Conservation (phyloP, 805 yeast species). For the Candida dajiaensis region DNA sequence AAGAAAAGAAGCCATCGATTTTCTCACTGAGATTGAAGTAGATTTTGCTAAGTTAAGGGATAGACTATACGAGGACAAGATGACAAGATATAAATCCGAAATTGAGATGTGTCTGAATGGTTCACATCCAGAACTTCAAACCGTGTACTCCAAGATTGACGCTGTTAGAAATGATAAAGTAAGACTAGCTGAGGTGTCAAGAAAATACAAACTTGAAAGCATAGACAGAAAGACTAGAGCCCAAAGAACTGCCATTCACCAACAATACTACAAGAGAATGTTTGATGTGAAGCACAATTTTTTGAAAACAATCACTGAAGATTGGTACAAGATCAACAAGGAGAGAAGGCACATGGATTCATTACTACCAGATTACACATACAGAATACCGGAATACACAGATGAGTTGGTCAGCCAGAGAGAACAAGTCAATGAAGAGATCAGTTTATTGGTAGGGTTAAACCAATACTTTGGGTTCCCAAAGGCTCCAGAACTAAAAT, state of each 20-base stretch:
- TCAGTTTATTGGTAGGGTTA: slow-evolving; percentile 66
- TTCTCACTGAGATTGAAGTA: slow-evolving; percentile 73
- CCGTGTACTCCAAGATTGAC: slow-evolving; percentile 65
- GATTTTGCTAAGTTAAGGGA: slow-evolving; percentile 86
- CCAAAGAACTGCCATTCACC: slow-evolving; percentile 73
- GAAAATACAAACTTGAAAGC: slow-evolving; percentile 66
- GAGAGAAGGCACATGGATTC: slow-evolving; percentile 82
- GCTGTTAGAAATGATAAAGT: slow-evolving; percentile 69
- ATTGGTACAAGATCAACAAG: slow-evolving; percentile 88
- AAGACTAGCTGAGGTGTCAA: slow-evolving; percentile 39
- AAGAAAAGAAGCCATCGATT: slow-evolving; percentile 61
- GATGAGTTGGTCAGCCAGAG: slow-evolving; percentile 58
- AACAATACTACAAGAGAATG: slow-evolving; percentile 64
- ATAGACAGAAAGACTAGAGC: slow-evolving; percentile 80
- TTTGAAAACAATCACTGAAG: slow-evolving; percentile 67
- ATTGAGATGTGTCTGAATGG: slow-evolving; percentile 82
- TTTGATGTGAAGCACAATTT: slow-evolving; percentile 62
- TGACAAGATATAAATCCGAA: slow-evolving; percentile 73
- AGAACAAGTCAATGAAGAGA: slow-evolving; percentile 58
- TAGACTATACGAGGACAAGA: slow-evolving; percentile 75
- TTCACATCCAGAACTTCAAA: slow-evolving; percentile 83
- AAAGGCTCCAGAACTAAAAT: slow-evolving; percentile 63
- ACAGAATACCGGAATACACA: slow-evolving; percentile 34
- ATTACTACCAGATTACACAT: slow-evolving; percentile 39
- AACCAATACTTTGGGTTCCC: slow-evolving; percentile 72